Evolutionary conservation across 805 yeast genomes (phyloP), one percentile per base, ranked within the genome.

Genomic region (Saturnispora gosingensis): DNA sequence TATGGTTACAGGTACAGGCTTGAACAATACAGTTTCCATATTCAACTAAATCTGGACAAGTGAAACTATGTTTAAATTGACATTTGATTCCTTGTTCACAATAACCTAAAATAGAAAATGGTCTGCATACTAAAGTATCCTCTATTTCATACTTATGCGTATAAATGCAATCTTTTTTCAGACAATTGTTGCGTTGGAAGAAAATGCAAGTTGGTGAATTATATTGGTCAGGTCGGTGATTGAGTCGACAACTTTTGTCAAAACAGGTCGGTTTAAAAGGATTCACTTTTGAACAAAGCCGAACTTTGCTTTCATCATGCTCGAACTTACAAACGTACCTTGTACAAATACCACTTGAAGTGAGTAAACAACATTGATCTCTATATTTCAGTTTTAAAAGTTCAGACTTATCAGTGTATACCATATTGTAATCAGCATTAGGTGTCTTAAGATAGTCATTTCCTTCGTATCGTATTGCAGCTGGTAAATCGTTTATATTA

Each of bases 1-100:
- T 63, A 64, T 85, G 91, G 36, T 61, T 61, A 45, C 85, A 67
- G n/a, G 66, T 64, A 61, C 91, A 85, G 1, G 78, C 78, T 49
- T 78, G 66, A 11, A 20, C 42, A 1, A 79, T 72, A 63, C 95
- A 86, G 32, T 57, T 59, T 11, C 83, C 84, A n/a, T 70, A 69
- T 54, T 78, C 81, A 56, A 78, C 82, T 57, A 74, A 77, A 59
- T 85, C 91, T 0, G 95, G 91, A 66, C 95, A 86, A 53, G 78
- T 77, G 57, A 71, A 75, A 15, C 67, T 65, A 61, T 86, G 95
- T 35, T 74, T 64, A 45, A 76, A 73, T 5, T 75, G 71, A 61
- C 95, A 86, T 30, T 59, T 56, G 25, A 66, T 60, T 0, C 93
- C 95, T 24, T 77, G 64, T 30, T 70, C 75, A 64, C 95, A 87